Base-by-base conservation (phyloP, 352 stramenopile genomes). In the Pythium brachiatum region DNA sequence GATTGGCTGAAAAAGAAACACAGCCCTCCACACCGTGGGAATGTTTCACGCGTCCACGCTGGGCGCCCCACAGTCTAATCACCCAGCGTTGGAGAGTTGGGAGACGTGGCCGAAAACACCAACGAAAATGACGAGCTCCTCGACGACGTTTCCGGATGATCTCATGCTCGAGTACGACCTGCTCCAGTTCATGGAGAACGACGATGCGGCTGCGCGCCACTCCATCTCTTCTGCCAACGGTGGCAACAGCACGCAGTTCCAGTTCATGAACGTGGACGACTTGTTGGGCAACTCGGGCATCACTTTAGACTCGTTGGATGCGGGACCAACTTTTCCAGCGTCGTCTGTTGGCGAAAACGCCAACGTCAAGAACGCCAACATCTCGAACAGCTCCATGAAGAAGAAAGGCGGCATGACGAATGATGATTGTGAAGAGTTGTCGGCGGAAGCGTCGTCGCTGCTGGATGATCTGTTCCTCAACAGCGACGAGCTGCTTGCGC, bases 401-500 rank as follows among this genome's bases (percentile, higher is more conserved):
- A 36, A 43, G 23, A 13, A 54, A 53, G 47, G 23, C 31, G 38
- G 18, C 18, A 46, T 36, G 31, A 48, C 20, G 32, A 39, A 6
- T 44, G 26, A 26, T 16, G 36, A 21, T 46, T 25, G 36, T 43
- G 41, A 59, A 52, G 25, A 36, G 31, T 26, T 64, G 44, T 32
- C 56, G 63, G 52, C 53, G n/a, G 47, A 66, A 9, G 52, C 57
- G 9, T 68, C 69, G 44, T 34, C 51, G 31, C 44, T 73, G 18
- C 50, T 76, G 32, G 69, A 73, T 27, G 76, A 73, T 1, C 81
- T 90, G 20, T 39, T 88, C 57, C 65, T 87, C 60, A 74, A 84
- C 58, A 68, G 72, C 29, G 81, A 88, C 51, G 70, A 82, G n/a
- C 82, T 88, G 57, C 50, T 88, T 43, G 74, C 78, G 51, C 72